phyloP scores from a whole-genome alignment of 139 green algal genomes.

The Volvox reticuliferus region DNA sequence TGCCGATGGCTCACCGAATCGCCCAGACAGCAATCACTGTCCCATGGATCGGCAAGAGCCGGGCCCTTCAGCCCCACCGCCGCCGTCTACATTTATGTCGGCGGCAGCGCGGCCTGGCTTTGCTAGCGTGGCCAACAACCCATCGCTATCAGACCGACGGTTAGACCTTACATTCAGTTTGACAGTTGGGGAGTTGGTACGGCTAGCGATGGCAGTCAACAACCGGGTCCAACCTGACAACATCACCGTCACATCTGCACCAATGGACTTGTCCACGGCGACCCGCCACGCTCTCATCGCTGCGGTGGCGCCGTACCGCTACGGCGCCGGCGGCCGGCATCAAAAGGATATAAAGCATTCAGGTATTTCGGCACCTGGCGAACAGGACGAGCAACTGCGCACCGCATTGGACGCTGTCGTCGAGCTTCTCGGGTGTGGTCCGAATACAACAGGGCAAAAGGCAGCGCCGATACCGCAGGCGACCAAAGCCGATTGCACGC shows the following conservation, averaged over 20 bases:
- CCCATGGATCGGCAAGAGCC: not conserved
- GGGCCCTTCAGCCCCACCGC: not conserved
- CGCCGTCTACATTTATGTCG: not conserved
- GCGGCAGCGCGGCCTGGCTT: too few relatives aligned
- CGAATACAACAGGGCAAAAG: not conserved
- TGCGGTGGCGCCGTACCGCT: not conserved
- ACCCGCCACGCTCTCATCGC: not conserved
- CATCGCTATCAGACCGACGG: not conserved
- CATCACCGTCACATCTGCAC: not conserved
- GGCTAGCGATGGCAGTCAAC: not conserved
- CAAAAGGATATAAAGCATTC: not conserved
- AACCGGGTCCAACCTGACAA: not conserved
- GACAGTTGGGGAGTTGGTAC: constrained; percentile 15
- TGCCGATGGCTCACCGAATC: not conserved
- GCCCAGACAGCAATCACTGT: too few relatives aligned
- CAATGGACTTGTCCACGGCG: not conserved
- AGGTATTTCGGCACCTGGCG: not conserved
- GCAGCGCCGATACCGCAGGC: not conserved
- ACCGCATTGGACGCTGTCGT: not conserved
- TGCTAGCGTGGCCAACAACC: not conserved
- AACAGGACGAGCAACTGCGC: not conserved
- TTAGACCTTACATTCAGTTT: constrained; percentile 16
- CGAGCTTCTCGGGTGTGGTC: not conserved
- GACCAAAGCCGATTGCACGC: not conserved
- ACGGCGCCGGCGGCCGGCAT: not conserved